Base-by-base conservation (phyloP, 768 basidiomycete species). In the Scleroderma citrinum region DNA sequence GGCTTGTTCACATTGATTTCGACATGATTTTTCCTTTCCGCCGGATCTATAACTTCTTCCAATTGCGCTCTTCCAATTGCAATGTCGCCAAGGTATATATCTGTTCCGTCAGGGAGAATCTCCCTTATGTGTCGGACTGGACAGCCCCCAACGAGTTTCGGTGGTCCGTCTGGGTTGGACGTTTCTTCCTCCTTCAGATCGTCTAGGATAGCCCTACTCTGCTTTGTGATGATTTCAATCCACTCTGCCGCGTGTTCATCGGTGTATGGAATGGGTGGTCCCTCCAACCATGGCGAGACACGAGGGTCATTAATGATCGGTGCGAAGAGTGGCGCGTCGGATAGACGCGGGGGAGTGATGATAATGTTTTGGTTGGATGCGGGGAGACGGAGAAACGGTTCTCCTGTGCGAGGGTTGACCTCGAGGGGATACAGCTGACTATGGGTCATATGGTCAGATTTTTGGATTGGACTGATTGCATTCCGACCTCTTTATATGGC, bases 51-150 rank as follows among this genome's bases (percentile, higher is more conserved):
- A 35, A 65, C 51, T 17, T 67, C 56, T 21, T 65, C 65, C 50
- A 67, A 54, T 29, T 6, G 42, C 38, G 57, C 61, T 19, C 65
- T 64, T 32, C 5, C 5, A 35, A 65, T 63, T 7, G 26, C 34
- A 17, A 65, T 59, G 47, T 65, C 64, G 46, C 84, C 85, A 30
- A 86, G 54, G 53, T 75, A 75, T 2, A 75, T 31, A 2, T 85
- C 77, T 13, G 66, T 71, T 4, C 81, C 81, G 48, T 83, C 76
- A 29, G 75, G 73, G 49, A 69, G 59, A 17, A 83, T 65, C 56
- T 85, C 80, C 23, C 84, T 68, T 21, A 85, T 54, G 44, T 59
- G 59, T 39, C 72, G 62, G 35, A 85, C 72, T 0, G 83, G 83
- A 49, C 74, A 76, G 0, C 56, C 59, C 1, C 63, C 71, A 3